Percentiles rank a stretch among this genome's conserved stretches.
Evolutionary conservation across 495 filamentous ascomycete species (phyloP).

Genomic region (Tetracladium marchalianum): DNA sequence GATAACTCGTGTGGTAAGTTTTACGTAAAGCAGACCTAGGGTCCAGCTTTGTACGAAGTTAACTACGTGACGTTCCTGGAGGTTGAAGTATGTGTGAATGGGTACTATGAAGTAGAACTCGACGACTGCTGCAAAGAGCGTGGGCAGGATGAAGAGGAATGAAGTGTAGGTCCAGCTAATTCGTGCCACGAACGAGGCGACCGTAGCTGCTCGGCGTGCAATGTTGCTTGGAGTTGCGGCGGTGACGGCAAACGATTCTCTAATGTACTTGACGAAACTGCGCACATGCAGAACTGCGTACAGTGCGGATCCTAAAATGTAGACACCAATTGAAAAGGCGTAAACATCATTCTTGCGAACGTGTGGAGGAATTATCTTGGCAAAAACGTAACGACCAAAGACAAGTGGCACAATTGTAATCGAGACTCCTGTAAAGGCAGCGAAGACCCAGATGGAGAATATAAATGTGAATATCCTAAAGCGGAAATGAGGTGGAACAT

Average conservation of each 20-base stretch:
- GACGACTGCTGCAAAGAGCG: constrained; percentile 69
- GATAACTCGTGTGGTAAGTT: constrained; percentile 66
- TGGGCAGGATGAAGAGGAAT: constrained; percentile 67
- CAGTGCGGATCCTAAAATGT: constrained; percentile 55
- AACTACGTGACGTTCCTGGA: constrained; percentile 55
- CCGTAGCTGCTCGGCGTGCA: constrained; percentile 7
- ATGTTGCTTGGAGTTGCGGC: constrained; percentile 21
- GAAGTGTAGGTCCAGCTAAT: constrained; percentile 64
- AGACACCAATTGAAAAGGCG: constrained; percentile 83
- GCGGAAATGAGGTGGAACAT: constrained; percentile 80
- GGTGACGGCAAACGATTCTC: constrained; percentile 14
- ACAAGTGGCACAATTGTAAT: constrained; percentile 78
- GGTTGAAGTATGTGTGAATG: constrained; percentile 64
- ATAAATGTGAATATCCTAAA: constrained; percentile 77
- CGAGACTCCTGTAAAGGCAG: constrained; percentile 81
- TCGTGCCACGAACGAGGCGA: constrained; percentile 12
- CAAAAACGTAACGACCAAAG: constrained; percentile 70
- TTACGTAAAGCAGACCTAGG: constrained; percentile 83
- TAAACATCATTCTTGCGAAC: constrained; percentile 88
- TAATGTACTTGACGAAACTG: constrained; percentile 30
- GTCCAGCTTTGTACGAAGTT: constrained; percentile 93
- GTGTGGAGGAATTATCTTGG: constrained; percentile 51
- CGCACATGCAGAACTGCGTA: constrained; percentile 48
- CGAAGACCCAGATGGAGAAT: constrained; percentile 85
- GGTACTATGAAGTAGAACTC: constrained; percentile 89